Percentiles rank a stretch among this genome's conserved stretches.
phyloP scores from a whole-genome alignment of 192 early-diverging fungal species.

The Coemansia sp. region DNA sequence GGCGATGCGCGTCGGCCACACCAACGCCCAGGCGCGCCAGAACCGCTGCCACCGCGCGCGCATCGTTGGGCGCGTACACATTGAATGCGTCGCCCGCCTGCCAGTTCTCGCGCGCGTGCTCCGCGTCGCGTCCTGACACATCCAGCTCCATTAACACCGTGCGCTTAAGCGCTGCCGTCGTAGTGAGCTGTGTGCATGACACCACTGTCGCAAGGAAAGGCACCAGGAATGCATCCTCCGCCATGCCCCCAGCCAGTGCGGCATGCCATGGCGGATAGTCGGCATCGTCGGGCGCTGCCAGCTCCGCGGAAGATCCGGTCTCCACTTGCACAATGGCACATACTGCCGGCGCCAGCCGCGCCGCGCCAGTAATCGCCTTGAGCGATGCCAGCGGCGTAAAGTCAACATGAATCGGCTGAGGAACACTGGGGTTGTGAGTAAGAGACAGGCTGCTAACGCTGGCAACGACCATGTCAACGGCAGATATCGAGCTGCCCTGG shows the following conservation, averaged over 20 bases:
- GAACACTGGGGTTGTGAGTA: not conserved
- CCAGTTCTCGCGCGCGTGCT: slow-evolving; percentile 5
- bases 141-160: slow-evolving; percentile 60
- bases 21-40: slow-evolving; percentile 57
- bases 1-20: slow-evolving; percentile 19
- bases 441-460: too few species aligned
- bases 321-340: slow-evolving; percentile 5
- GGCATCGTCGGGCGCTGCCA: not conserved
- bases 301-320: not conserved
- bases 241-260: not conserved
- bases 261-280: slow-evolving; percentile 31
- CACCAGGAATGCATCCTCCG: not conserved
- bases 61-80: slow-evolving; percentile 80
- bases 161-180: slow-evolving; percentile 66
- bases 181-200: slow-evolving; percentile 57
- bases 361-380: slow-evolving; percentile 34
- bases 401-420: slow-evolving; percentile 41
- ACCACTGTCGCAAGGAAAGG: slow-evolving; percentile 55
- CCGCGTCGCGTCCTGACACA: slow-evolving; percentile 21
- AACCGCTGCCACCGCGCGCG: slow-evolving; percentile 62
- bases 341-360: slow-evolving; percentile 17
- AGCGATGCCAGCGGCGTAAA: slow-evolving; percentile 26
- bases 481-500: too few species aligned
- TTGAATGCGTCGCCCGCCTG: slow-evolving; percentile 74
- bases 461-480: too few species aligned